A percentile compares a stretch with the other conserved stretches of the same genome.
These are phyloP conservation scores for Rhododendron griersonianum DNA, from an alignment of 148 eudicot genomes.

Conservation along the genomic window DNA sequence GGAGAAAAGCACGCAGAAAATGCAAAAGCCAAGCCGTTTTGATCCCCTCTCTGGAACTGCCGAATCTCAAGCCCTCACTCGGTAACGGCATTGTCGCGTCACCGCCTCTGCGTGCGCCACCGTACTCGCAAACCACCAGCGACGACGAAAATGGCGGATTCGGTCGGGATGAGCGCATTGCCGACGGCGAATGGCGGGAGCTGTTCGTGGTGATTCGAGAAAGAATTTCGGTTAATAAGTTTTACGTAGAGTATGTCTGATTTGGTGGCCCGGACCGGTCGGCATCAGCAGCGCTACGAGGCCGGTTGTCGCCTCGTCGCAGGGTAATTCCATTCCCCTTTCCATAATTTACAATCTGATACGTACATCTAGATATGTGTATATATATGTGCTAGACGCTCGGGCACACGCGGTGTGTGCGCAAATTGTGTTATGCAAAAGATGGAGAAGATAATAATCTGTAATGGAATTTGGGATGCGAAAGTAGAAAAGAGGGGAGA, in stretches of 20 bases:
- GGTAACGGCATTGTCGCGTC: neutral
- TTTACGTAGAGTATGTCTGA: constrained; percentile 3
- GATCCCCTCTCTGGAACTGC: neutral
- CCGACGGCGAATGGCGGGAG: neutral
- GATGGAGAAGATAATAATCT: neutral
- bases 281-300: constrained; percentile 25
- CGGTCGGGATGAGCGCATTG: neutral
- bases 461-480: neutral
- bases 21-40: neutral
- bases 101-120: neutral
- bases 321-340: constrained; percentile 5
- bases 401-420: neutral
- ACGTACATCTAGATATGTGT: neutral
- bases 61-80: neutral
- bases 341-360: neutral
- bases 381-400: neutral
- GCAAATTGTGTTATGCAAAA: neutral
- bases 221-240: neutral
- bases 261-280: constrained; percentile 22
- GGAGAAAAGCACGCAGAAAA: neutral
- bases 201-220: neutral
- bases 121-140: neutral
- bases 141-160: constrained; percentile 2
- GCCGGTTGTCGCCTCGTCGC: constrained; percentile 22
- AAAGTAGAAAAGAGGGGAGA: neutral